phyloP scores from a whole-genome alignment of 768 basidiomycete genomes.

The Naematelia aurantialba region DNA sequence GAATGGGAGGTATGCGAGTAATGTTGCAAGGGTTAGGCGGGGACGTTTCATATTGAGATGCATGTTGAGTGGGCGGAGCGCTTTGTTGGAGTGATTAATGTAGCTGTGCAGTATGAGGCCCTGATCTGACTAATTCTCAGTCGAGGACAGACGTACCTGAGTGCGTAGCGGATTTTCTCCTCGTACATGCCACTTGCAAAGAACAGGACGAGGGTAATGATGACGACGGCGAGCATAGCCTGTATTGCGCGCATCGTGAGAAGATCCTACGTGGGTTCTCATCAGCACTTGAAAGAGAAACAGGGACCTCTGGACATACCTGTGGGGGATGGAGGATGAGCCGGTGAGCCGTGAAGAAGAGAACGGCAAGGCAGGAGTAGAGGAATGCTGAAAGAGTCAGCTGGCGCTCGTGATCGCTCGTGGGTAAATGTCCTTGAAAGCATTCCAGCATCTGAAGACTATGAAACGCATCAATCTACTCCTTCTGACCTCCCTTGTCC shows the following conservation, averaged over 20 bases:
- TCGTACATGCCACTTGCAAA: constrained; percentile 95
- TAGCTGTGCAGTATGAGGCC: constrained; percentile 60
- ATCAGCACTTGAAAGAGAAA: no score
- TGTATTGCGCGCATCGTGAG: constrained; percentile 58
- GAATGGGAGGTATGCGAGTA: constrained; percentile 19
- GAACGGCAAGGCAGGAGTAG: constrained; percentile 52
- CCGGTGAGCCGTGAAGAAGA: constrained; percentile 69
- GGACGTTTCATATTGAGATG: constrained; percentile 88
- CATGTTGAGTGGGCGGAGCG: constrained; percentile 91
- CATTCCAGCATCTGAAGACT: no score
- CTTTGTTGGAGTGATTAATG: constrained; percentile 89
- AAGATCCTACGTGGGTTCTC: constrained; percentile 53
- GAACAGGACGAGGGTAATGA: constrained; percentile 87
- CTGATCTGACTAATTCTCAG: not conserved
- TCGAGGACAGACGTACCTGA: constrained; percentile 63
- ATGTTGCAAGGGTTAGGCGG: constrained; percentile 9
- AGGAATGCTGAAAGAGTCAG: constrained; percentile 19
- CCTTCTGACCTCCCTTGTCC: no score
- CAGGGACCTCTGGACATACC: constrained; percentile 5
- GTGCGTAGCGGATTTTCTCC: constrained; percentile 93
- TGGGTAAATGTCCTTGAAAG: no score
- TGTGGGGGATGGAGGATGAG: constrained; percentile 59
- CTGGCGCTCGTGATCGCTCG: not conserved
- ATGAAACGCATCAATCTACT: no score
- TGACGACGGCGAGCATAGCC: constrained; percentile 77